These are phyloP conservation scores for Calocera viscosa DNA, from an alignment of 768 basidiomycete species.

Conservation along the genomic window DNA sequence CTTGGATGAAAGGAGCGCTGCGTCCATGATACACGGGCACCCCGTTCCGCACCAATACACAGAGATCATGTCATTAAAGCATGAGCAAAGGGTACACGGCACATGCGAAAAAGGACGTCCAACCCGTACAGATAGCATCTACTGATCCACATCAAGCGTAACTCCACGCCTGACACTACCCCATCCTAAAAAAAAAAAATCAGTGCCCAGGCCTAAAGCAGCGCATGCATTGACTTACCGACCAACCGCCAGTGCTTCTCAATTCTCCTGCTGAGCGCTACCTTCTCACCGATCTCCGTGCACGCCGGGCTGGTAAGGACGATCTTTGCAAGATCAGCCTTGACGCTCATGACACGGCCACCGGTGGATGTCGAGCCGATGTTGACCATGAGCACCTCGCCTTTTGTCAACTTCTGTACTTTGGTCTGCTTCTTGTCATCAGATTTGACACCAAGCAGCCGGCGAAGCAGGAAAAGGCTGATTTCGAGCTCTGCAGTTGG, in stretches of 20 bases:
- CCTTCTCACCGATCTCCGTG: constrained; percentile 95
- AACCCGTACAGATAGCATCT: constrained; percentile 2
- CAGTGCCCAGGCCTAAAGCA: not conserved
- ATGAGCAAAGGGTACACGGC: constrained; percentile 5
- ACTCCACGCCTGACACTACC: constrained; percentile 80
- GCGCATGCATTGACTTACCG: constrained; percentile 40
- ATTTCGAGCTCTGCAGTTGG: constrained; percentile 64
- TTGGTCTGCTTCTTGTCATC: constrained; percentile 99
- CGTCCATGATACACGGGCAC: too few relatives aligned
- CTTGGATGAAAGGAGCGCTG: too few relatives aligned
- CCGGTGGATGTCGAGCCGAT: constrained; percentile 97
- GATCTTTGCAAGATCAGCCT: constrained; percentile 89
- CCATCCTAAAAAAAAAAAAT: constrained; percentile 33
- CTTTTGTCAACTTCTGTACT: constrained; percentile 76
- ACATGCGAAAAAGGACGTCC: not conserved
- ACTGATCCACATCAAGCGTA: constrained; percentile 41
- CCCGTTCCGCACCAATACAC: not conserved
- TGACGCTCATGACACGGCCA: constrained; percentile 85
- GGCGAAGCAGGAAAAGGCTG: constrained; percentile 84
- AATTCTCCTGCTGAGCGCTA: constrained; percentile 83
- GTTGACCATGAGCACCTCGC: constrained; percentile 89
- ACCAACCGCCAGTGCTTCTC: constrained; percentile 98
- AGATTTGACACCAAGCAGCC: constrained; percentile 93
- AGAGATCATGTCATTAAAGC: constrained; percentile 10
- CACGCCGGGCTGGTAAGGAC: constrained; percentile 89